Percentiles rank a stretch among this genome's conserved stretches.
Conservation (phyloP, 306 rosid genomes). For the Phaseolus lunatus region DNA sequence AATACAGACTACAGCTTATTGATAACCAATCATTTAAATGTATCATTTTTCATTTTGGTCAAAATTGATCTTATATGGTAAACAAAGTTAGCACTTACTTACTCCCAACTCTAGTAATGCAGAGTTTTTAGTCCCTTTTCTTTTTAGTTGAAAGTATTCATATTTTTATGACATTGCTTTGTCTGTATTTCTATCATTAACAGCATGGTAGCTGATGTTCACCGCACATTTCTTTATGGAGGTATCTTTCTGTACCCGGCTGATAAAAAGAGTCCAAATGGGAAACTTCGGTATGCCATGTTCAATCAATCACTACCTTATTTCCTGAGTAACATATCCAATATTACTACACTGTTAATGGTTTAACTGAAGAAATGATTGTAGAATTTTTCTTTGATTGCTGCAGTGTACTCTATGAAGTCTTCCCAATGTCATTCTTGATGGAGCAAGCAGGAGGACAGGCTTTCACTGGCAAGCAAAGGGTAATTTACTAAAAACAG, state of each 20-base stretch:
- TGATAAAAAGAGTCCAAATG: constrained; percentile 91
- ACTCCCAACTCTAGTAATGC: not conserved
- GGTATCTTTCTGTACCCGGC: constrained; percentile 92
- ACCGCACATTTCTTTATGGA: constrained; percentile 91
- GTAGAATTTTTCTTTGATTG: not conserved
- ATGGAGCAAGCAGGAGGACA: constrained; percentile 88
- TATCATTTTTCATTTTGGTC: not conserved
- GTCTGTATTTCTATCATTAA: constrained; percentile 60
- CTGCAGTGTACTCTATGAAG: constrained; percentile 79
- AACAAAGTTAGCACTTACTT: not conserved
- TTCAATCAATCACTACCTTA: not conserved
- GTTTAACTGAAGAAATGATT: not conserved
- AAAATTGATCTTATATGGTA: not conserved
- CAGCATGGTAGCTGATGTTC: constrained; percentile 98
- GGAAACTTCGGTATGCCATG: constrained; percentile 79
- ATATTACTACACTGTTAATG: constrained; percentile 13
- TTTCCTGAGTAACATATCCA: constrained; percentile 44
- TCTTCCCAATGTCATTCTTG: constrained; percentile 88
- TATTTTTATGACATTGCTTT: not conserved
- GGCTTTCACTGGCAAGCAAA: constrained; percentile 76
- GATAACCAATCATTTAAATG: not conserved
- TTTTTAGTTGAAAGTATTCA: not conserved
- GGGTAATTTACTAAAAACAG: constrained; percentile 52
- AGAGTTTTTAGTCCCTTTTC: not conserved
- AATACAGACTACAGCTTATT: not conserved